These are phyloP conservation scores for Clausena lansium DNA, from an alignment of 345 rosid species.

Conservation along the genomic window DNA sequence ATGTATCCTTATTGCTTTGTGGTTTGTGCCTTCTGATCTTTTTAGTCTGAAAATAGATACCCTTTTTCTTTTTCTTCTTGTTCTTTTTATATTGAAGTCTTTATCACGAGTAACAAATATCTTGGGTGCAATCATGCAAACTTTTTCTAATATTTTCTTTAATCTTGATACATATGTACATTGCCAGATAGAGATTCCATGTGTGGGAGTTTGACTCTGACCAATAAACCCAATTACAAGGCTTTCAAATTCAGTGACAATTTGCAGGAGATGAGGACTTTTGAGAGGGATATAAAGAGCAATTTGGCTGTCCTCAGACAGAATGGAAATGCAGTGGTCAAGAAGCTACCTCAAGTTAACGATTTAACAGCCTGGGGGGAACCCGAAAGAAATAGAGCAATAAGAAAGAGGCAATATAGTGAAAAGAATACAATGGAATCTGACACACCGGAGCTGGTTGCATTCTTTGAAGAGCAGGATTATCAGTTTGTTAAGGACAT, in stretches of 20 bases:
- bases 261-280: conserved; percentile 14
- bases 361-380: neutral
- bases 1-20: neutral
- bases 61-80: neutral
- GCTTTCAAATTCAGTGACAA: conserved; percentile 19
- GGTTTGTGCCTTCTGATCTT: neutral
- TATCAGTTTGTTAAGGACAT: conserved; percentile 23
- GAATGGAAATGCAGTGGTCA: neutral
- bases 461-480: conserved; percentile 27
- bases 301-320: neutral
- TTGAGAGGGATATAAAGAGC: neutral
- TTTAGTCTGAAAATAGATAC: neutral
- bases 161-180: neutral
- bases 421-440: conserved; percentile 4
- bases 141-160: neutral
- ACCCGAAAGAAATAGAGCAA: conserved; percentile 9
- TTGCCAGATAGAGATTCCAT: conserved; percentile 9
- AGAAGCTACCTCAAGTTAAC: neutral
- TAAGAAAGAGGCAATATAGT: neutral
- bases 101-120: neutral
- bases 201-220: neutral
- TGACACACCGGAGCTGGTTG: conserved; percentile 29
- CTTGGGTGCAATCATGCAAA: neutral
- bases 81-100: neutral
- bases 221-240: conserved; percentile 12